Conservation (phyloP, 192 early-diverging fungal species). For the Lobosporangium transversale region DNA sequence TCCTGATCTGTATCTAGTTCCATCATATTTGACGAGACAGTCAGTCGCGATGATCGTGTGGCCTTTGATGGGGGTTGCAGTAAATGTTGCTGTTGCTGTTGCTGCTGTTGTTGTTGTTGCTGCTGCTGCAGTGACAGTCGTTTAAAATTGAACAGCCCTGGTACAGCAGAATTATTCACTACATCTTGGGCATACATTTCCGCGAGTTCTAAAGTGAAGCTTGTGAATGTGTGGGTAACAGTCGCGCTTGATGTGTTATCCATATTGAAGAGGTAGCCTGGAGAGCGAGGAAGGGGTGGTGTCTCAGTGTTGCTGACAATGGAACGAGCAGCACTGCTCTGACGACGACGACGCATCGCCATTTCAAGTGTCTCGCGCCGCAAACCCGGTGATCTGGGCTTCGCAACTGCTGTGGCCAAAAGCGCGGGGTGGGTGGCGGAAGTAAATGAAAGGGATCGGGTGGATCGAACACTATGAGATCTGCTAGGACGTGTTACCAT, state of each 20-base stretch:
- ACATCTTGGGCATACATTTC: conserved; percentile 48
- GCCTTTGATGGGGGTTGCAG: no score
- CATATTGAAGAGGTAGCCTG: conserved; percentile 35
- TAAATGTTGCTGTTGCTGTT: no score
- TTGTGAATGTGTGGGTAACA: conserved; percentile 46
- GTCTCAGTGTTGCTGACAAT: conserved; percentile 5
- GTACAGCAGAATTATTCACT: conserved; percentile 37
- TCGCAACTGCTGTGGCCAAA: conserved; percentile 25
- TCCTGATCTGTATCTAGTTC: conserved; percentile 43
- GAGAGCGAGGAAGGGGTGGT: conserved; percentile 3
- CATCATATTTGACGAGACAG: conserved; percentile 39
- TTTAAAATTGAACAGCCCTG: conserved; percentile 48
- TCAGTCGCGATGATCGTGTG: conserved; percentile 14
- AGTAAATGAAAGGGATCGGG: conserved; percentile 25
- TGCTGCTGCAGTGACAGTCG: neutral
- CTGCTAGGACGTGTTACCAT: neutral
- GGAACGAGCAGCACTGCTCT: conserved; percentile 33
- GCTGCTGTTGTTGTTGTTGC: no score
- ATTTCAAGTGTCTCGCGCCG: conserved; percentile 48
- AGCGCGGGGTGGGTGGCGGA: conserved; percentile 35
- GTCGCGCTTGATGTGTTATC: conserved; percentile 28
- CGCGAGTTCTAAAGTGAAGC: conserved; percentile 42
- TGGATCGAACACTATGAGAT: conserved; percentile 17
- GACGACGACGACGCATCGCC: conserved; percentile 43
- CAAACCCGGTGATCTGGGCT: conserved; percentile 12